Evolutionary conservation across 441 rosid genomes (phyloP).

Genomic region (Gossypium lobatum): DNA sequence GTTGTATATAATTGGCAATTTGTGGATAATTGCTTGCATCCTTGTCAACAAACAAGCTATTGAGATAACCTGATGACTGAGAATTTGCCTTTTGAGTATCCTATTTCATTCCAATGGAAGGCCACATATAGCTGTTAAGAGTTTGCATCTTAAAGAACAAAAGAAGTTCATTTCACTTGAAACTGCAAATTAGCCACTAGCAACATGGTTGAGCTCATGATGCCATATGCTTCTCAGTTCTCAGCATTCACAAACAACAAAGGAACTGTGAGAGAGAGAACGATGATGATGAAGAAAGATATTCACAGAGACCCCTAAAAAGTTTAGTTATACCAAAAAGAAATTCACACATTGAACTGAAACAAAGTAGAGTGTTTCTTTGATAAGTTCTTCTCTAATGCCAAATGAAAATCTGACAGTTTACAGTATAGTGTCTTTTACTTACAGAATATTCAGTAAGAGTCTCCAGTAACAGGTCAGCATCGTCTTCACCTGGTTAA

Average conservation of each 20-base stretch:
- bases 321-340: background rate
- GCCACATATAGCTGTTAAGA: constrained; percentile 9
- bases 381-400: background rate
- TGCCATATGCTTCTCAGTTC: background rate
- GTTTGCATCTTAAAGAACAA: background rate
- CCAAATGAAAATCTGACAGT: background rate
- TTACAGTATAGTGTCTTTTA: background rate
- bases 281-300: background rate
- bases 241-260: background rate
- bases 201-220: background rate
- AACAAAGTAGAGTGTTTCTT: background rate
- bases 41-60: constrained; percentile 37
- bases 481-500: constrained; percentile 56
- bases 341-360: background rate
- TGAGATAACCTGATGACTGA: constrained; percentile 43
- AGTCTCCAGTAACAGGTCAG: constrained; percentile 65
- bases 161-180: background rate
- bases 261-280: background rate
- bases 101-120: constrained; percentile 28
- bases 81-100: constrained; percentile 33
- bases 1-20: constrained; percentile 25
- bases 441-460: constrained; percentile 56
- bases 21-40: constrained; percentile 26
- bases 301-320: background rate
- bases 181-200: background rate